Evolutionary conservation across 1,284 basidiomycete genomes (phyloP).

Genomic region (Fistulinella cinereoalba): DNA sequence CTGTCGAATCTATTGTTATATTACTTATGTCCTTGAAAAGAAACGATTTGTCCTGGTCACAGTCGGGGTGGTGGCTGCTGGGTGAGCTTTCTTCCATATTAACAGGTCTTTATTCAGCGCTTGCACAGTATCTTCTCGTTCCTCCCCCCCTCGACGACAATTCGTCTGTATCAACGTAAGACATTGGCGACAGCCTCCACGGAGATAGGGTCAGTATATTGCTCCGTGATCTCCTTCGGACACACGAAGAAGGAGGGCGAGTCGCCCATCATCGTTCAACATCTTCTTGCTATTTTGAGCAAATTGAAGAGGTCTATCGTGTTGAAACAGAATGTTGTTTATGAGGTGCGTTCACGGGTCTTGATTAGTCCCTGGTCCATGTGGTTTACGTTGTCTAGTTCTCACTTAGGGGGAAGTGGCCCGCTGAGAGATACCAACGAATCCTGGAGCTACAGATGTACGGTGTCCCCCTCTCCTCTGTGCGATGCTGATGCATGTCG

Average conservation of each 20-base stretch:
- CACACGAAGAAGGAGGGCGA: constrained; percentile 48
- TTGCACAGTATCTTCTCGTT: constrained; percentile 57
- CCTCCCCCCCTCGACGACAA: constrained; percentile 67
- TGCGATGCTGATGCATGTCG: constrained; percentile 1
- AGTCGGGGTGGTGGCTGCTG: constrained; percentile 60
- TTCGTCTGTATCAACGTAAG: constrained; percentile 64
- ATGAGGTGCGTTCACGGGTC: constrained; percentile 62
- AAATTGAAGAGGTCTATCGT: constrained; percentile 60
- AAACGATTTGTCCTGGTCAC: constrained; percentile 61
- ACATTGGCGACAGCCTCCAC: constrained; percentile 59
- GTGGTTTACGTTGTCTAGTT: constrained; percentile 45
- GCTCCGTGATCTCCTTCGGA: constrained; percentile 64
- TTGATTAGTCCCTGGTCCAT: too few species aligned
- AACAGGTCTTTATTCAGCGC: constrained; percentile 2
- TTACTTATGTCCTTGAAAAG: constrained; percentile 31
- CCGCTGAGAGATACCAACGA: constrained; percentile 60
- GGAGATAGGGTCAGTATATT: constrained; percentile 65
- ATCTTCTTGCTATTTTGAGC: constrained; percentile 58
- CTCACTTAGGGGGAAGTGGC: constrained; percentile 69
- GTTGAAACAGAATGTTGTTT: constrained; percentile 57
- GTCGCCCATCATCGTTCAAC: constrained; percentile 51
- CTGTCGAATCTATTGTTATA: not conserved
- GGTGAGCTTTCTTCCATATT: constrained; percentile 40
- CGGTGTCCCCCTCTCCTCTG: constrained; percentile 12
- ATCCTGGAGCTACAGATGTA: constrained; percentile 66